These are phyloP conservation scores for Coniella lustricola DNA, from an alignment of 2,329 filamentous ascomycete genomes.

Conservation along the genomic window DNA sequence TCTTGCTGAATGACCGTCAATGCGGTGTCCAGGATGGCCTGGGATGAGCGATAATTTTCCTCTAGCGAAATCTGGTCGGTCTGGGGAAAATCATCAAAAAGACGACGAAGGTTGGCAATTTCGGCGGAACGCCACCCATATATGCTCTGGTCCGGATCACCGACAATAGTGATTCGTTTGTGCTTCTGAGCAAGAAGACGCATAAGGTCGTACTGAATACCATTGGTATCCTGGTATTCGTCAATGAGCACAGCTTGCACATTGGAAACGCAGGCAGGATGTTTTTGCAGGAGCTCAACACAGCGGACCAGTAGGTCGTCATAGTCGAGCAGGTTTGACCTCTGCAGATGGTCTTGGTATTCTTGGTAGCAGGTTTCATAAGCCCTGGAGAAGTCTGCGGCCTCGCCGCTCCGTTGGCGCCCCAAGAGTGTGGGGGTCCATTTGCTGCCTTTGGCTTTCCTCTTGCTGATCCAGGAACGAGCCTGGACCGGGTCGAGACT, in stretches of 20 bases:
- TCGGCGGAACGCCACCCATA: slow-evolving; percentile 94
- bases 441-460: slow-evolving; percentile 49
- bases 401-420: slow-evolving; percentile 32
- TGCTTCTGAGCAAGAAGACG: slow-evolving; percentile 68
- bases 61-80: slow-evolving; percentile 80
- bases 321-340: slow-evolving; percentile 83
- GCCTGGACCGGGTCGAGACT: slow-evolving; percentile 63
- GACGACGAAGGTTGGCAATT: slow-evolving; percentile 74
- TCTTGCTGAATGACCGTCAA: slow-evolving; percentile 90
- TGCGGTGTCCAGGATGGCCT: slow-evolving; percentile 72
- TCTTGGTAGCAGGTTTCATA: slow-evolving; percentile 63
- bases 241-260: slow-evolving; percentile 90
- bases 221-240: slow-evolving; percentile 96
- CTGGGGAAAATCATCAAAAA: slow-evolving; percentile 68
- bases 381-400: slow-evolving; percentile 39
- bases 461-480: slow-evolving; percentile 68
- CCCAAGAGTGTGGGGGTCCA: slow-evolving; percentile 21
- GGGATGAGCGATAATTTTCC: slow-evolving; percentile 91
- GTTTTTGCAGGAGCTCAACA: slow-evolving; percentile 64
- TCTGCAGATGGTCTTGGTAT: slow-evolving; percentile 69
- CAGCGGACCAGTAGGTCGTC: slow-evolving; percentile 86
- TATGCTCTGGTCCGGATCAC: slow-evolving; percentile 95
- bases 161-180: slow-evolving; percentile 84
- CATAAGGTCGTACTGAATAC: slow-evolving; percentile 93
- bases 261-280: slow-evolving; percentile 78